Conservation (phyloP, 2,329 filamentous ascomycete species). For the Pseudogymnoascus sp. region DNA sequence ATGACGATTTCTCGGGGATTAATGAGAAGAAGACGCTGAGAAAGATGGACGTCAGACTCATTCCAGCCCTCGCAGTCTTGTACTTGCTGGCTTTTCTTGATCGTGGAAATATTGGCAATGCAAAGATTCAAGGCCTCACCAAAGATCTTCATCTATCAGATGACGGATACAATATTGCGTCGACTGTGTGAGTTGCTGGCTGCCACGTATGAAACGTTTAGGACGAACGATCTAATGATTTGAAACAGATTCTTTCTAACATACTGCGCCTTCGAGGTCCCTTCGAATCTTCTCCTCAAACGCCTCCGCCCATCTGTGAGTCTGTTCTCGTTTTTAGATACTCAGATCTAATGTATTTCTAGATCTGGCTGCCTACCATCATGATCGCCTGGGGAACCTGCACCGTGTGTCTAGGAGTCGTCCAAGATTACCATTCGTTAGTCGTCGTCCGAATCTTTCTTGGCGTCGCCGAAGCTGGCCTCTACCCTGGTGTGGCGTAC, state of each 20-base stretch:
- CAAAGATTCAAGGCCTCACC: constrained; percentile 11
- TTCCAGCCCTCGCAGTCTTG: constrained; percentile 12
- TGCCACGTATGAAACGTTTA: constrained; percentile 26
- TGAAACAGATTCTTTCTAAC: constrained; percentile 60
- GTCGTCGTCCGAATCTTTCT: constrained; percentile 31
- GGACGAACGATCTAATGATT: constrained; percentile 50
- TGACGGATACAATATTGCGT: constrained; percentile 14
- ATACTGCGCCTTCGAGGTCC: constrained; percentile 47
- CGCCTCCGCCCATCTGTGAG: constrained; percentile 36
- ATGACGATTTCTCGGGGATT: not conserved
- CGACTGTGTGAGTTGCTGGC: constrained; percentile 11
- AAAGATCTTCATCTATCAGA: constrained; percentile 12
- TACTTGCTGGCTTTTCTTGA: constrained; percentile 12
- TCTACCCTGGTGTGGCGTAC: constrained; percentile 31
- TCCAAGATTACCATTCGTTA: constrained; percentile 54
- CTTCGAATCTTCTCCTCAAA: constrained; percentile 56
- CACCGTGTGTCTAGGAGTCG: constrained; percentile 57
- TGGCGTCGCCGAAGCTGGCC: constrained; percentile 16
- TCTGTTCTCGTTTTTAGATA: not conserved
- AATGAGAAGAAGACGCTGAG: not conserved
- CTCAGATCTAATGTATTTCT: constrained; percentile 31
- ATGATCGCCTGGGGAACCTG: constrained; percentile 29
- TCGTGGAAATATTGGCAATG: constrained; percentile 58
- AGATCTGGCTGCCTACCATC: constrained; percentile 44
- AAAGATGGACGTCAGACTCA: constrained; percentile 13